Evolutionary conservation across 1,139 yeast genomes (phyloP).

Genomic region (Nakaseomyces kungkrabaensis): DNA sequence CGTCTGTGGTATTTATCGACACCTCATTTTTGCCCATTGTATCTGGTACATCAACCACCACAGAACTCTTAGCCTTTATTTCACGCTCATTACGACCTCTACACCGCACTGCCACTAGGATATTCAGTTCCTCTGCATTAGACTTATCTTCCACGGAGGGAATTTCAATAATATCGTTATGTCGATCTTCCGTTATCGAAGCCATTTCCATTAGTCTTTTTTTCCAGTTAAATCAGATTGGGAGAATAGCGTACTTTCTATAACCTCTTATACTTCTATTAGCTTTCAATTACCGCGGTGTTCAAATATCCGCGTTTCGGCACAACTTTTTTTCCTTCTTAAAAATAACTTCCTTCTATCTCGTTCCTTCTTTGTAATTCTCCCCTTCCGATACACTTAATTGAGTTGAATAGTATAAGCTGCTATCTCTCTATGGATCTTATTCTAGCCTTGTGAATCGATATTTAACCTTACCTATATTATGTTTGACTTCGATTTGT

Average conservation of each 20-base stretch:
- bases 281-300: no score
- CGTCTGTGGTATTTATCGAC: conserved; percentile 34
- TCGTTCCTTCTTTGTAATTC: neutral
- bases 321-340: no score
- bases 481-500: neutral
- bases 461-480: no score
- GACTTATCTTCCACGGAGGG: neutral
- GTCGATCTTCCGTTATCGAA: neutral
- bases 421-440: neutral
- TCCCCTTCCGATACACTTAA: neutral
- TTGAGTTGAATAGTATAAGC: neutral
- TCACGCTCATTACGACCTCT: conserved; percentile 73
- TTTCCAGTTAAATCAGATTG: no score
- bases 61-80: conserved; percentile 58
- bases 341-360: neutral
- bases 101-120: conserved; percentile 82
- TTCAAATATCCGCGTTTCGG: no score
- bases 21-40: conserved; percentile 30
- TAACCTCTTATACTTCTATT: no score
- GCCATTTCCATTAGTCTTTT: neutral
- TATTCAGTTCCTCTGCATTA: conserved; percentile 35
- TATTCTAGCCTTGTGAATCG: neutral
- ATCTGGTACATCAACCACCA: conserved; percentile 44
- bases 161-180: neutral
- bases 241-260: no score